Evolutionary conservation across 1,284 basidiomycete species (phyloP).

Genomic region (Agroathelia rolfsii): DNA sequence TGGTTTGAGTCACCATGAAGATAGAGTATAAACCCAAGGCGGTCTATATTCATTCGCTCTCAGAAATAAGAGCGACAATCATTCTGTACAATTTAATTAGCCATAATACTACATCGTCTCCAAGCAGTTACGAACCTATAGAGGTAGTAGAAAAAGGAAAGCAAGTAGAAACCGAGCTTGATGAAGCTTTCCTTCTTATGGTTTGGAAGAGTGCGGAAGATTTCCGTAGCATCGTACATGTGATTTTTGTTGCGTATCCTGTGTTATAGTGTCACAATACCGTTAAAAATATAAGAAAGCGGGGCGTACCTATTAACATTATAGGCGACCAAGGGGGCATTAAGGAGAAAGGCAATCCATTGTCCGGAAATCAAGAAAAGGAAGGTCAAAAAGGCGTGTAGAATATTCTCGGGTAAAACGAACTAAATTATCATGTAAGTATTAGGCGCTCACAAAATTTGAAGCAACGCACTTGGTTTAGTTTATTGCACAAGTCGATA

Average conservation of each 20-base stretch:
- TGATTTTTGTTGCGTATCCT: constrained; percentile 93
- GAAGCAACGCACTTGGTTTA: constrained; percentile 74
- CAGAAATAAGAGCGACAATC: constrained; percentile 82
- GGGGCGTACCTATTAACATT: constrained; percentile 87
- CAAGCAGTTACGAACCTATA: constrained; percentile 65
- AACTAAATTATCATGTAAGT: constrained; percentile 48
- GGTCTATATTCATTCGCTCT: constrained; percentile 51
- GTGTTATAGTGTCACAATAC: constrained; percentile 7
- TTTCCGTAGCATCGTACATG: constrained; percentile 99
- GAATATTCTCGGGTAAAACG: constrained; percentile 92
- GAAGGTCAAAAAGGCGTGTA: constrained; percentile 84
- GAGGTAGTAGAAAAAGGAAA: constrained; percentile 95
- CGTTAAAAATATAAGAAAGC: constrained; percentile 4
- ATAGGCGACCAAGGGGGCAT: constrained; percentile 82
- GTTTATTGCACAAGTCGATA: constrained; percentile 99
- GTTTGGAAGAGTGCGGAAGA: constrained; percentile 87
- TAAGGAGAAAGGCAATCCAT: constrained; percentile 91
- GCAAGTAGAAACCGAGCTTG: constrained; percentile 91
- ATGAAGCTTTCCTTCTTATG: constrained; percentile 98
- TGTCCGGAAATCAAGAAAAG: constrained; percentile 92
- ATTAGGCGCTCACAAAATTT: constrained; percentile 4
- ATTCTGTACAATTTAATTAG: constrained; percentile 38
- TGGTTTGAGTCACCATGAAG: too few species aligned
- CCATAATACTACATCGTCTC: too few species aligned
- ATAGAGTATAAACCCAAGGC: too few species aligned